Evolutionary conservation across 352 stramenopile genomes (phyloP), one percentile per base, ranked within the genome.

Genomic region (Phytopythium oedochilum): DNA sequence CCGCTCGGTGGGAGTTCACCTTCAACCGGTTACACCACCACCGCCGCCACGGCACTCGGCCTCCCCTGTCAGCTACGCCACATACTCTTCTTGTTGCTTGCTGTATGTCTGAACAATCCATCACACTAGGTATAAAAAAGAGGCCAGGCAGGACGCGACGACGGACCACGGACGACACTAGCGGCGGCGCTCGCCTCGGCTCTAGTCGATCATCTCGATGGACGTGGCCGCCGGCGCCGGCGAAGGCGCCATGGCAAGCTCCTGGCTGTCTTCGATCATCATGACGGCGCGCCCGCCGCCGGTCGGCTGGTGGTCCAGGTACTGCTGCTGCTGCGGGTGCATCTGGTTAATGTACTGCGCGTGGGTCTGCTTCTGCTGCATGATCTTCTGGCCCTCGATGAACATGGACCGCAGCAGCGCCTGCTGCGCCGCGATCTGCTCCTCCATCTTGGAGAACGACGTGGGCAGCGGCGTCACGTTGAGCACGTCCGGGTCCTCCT

Each of bases 351-450:
- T 56, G 50, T 59, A 52, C 45, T 70, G 66, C 29, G 45, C 20
- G 53, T 74, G 31, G 4, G 17, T 34, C 48, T 44, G 31, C 63
- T 78, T 48, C 45, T 86, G 61, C 57, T 86, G 57, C 77, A 88
- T 86, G 34, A 90, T 88, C 65, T 87, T 87, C 57, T 88, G 71
- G 50, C 80, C 80, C 49, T 90, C 75, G 60, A 85, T 68, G 57
- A 87, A 73, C 75, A 90, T 88, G 32, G 74, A 86, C 22, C 80
- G 73, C 26, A 91, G 51, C 23, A 91, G 65, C 54, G 75, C 68
- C 63, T 91, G 78, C 61, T 91, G 81, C 8, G 70, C 78, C 1
- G 81, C 81, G 51, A 91, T 91, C 55, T 83, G 79, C 58, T 91
- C 74, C 60, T 91, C 78, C 81, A 91, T 88, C 55, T 83, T 84